Base-by-base conservation (phyloP, 768 basidiomycete genomes). In the Neoboletus subvelutipes region DNA sequence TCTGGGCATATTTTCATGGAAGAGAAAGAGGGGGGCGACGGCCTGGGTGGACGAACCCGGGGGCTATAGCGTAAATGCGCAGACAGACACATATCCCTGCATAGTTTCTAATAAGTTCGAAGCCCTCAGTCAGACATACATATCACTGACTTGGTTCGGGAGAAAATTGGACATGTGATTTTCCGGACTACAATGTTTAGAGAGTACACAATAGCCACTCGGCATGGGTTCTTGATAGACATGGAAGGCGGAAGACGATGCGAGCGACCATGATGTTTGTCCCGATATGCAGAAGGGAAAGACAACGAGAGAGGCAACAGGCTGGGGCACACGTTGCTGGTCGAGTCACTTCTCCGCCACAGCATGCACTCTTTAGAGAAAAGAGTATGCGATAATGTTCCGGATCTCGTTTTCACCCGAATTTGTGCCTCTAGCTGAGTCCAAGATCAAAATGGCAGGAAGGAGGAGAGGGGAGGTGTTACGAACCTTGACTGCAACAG, bases 221-320 rank as follows among this genome's bases (percentile, higher is more conserved):
- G 66, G 40, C 56, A 61, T 13, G 72, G 72, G 18, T 53, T n/a
- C 24, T 26, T 52, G 47, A 72, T 50, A 15, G 65, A 64, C 59
- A 72, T 63, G 13, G 72, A 71, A 33, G 72, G 71, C 0, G 71
- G 71, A 15, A 74, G 62, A 34, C 69, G 72, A 49, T 42, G 60
- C 12, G 45, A 10, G 20, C 56, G 71, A 49, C 53, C 64, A 43
- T 58, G 58, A 2, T 29, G 31, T 20, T 63, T 63, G 36, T 71
- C 71, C 39, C 52, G 53, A 48, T 72, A 72, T 12, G 62, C 17
- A 5, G 69, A 45, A 45, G 71, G 71, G 47, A 72, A 74, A 4
- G 71, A 54, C 17, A 72, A 24, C 11, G 63, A 71, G 15, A 72
- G n/a, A 29, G 71, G 72, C 13, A 72, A 43, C 29, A 72, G 20